Evolutionary conservation across 108 stramenopile species (phyloP), one percentile per base, ranked within the genome.

Genomic region (Schizochytrium sp.): DNA sequence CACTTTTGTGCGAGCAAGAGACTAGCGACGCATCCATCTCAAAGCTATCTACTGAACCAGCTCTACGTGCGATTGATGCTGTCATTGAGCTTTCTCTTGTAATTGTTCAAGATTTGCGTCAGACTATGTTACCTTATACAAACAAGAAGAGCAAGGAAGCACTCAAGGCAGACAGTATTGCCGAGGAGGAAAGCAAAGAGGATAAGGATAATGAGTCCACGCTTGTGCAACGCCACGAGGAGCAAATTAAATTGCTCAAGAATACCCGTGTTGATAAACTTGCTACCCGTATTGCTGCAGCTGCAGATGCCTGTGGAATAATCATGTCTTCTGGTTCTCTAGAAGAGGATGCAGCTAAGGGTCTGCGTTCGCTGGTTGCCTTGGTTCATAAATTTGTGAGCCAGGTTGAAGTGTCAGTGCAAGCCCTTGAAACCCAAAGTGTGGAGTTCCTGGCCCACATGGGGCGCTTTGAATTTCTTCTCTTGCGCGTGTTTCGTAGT

Each of bases 401-500:
- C 64, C 64, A 69, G 2, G 3, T 69, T 8, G 64, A 69, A 15
- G 64, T 44, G 42, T 44, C 64, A 44, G 64, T 69, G 64, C 64
- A 38, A 69, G 64, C 64, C 28, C 12, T 69, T 8, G 64, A 69
- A 15, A 44, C 44, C 42, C 53, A 49, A 40, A 83, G 76, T 53
- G 76, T 83, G 50, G 76, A 83, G 3, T 83, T 83, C 28, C 28
- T 49, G 10, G 76, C 50, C 7, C 47, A 83, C 28, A 13, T 83
- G 5, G 76, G 76, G 8, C 76, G 76, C 53, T 55, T 83, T 53
- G 76, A 83, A 53, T 83, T 83, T 83, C 76, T 99, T 2, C 49
- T 94, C 17, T 87, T 97, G 8, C 92, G 99, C 61, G 94, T 99
- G 3, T 98, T 98, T 87, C 93, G 99, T 49, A 92, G 94, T 40